Evolutionary conservation across 441 rosid species (phyloP), one percentile per base, ranked within the genome.

Genomic region (Cnidoscolus chayamansa): DNA sequence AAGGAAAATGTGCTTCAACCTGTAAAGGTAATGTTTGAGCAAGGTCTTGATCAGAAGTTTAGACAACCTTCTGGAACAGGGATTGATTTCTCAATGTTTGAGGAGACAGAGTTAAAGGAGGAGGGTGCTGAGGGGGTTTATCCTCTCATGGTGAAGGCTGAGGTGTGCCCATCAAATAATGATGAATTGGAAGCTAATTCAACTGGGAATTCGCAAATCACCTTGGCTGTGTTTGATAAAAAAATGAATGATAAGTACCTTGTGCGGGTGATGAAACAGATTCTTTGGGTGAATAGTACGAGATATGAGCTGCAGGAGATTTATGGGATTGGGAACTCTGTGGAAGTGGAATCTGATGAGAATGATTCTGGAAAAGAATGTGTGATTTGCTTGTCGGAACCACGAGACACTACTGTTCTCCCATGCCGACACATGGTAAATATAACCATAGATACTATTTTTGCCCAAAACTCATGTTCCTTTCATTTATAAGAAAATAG

Each of bases 341-440:
- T 80, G 10, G 83, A 80, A 16, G 88, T 85, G 63, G 86, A 84
- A 59, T 87, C 86, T 74, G 86, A 84, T 64, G 90, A 82, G 35
- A 85, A 81, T 82, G 94, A 86, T 80, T 75, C 84, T 1, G 96
- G 96, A 72, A 88, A 89, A 81, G 96, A 93, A 63, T 93, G 97
- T 73, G 96, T 91, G 31, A 88, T 93, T 67, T 93, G 98, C 88
- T 84, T 89, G 92, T 84, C 90, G 50, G 96, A 93, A 84, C 90
- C 87, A 20, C 87, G 89, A 84, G 91, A 91, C 78, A 93, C 94
- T 1, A 87, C 96, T 56, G 84, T 86, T 17, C 77, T 93, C 72
- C 98, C 98, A 43, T 93, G 97, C 84, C 80, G 98, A 68, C 98
- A 93, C 79, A 84, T 91, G 98, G 98, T 91, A 80, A 84, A 40